Percentiles rank a stretch among this genome's conserved stretches.
These are phyloP conservation scores for Lentinula sp. DNA, from an alignment of 768 basidiomycete genomes.

Conservation along the genomic window DNA sequence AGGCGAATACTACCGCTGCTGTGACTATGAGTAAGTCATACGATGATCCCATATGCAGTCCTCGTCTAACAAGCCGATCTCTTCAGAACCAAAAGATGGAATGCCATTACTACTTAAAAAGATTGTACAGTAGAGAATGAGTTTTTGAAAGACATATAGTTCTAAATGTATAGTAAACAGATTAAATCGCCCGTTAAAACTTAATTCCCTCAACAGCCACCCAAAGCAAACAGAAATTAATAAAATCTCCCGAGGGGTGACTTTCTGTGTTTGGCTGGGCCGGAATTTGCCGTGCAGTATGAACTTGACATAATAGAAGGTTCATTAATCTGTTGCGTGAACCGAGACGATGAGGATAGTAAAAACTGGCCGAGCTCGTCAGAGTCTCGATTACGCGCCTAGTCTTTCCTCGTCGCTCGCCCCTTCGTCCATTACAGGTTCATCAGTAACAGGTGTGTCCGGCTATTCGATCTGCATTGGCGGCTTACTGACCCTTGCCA, in stretches of 20 bases:
- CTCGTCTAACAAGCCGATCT: not conserved
- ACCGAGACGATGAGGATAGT: not conserved
- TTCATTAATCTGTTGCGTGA: not conserved
- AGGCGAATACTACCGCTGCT: constrained; percentile 16
- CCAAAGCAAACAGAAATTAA: no score
- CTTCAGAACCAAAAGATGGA: constrained; percentile 1
- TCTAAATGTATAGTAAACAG: no score
- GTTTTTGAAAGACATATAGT: no score
- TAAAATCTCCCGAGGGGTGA: no score
- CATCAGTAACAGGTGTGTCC: not conserved
- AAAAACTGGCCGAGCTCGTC: not conserved
- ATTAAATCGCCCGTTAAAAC: no score
- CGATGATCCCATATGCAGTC: not conserved
- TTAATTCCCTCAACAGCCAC: no score
- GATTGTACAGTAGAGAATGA: not conserved
- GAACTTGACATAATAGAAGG: not conserved
- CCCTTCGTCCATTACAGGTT: not conserved
- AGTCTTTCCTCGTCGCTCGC: constrained; percentile 9
- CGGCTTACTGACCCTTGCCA: constrained; percentile 2
- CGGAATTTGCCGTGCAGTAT: not conserved
- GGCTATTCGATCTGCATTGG: not conserved
- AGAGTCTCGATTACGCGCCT: constrained; percentile 7
- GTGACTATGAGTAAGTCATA: constrained; percentile 18
- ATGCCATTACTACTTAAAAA: not conserved
- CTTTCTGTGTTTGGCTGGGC: not conserved